Evolutionary conservation across 768 basidiomycete genomes (phyloP), one percentile per base, ranked within the genome.

Genomic region (Tylopilus sp.): DNA sequence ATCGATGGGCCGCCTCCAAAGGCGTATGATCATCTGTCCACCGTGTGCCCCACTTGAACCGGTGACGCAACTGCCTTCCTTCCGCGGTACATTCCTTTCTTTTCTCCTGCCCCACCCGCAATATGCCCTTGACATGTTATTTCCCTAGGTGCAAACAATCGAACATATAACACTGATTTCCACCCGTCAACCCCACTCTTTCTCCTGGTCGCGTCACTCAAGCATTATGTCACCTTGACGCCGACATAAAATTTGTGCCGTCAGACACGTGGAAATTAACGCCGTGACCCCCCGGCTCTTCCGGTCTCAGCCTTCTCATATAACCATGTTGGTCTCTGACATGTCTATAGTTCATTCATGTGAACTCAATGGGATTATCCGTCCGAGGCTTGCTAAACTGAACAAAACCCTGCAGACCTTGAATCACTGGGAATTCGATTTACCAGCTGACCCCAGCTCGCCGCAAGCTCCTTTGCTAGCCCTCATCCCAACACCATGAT

Each of bases 401-500:
- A 53, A 52, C 49, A 50, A 36, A n/a, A 33, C 30, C 38, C n/a
- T 20, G n/a, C 21, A 23, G 13, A 15, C 23, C 18, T 17, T 13
- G 21, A 21, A 31, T 40, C 43, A 53, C 46, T n/a, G n/a, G n/a
- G 53, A 55, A 44, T 6, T 0, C 17, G 30, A 40, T 7, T 9
- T 11, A 2, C 42, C 6, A 6, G 21, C 18, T 28, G 2, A 6
- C 22, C 22, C 22, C 22, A 15, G 17, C 17, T 22, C n/a, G 6
- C 22, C 18, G 20, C 11, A 8, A 33, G 12, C 12, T 15, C 31
- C 31, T 31, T 22, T 39, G 20, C 18, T 6, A 31, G 15, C 44
- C 6, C 31, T 26, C 13, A 38, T 15, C 31, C 22, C 21, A 40
- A 22, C 21, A 30, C 6, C 38, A 65, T 61, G 62, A 44, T 50